These are phyloP conservation scores for Malus fusca DNA, from an alignment of 306 rosid species.

Conservation along the genomic window DNA sequence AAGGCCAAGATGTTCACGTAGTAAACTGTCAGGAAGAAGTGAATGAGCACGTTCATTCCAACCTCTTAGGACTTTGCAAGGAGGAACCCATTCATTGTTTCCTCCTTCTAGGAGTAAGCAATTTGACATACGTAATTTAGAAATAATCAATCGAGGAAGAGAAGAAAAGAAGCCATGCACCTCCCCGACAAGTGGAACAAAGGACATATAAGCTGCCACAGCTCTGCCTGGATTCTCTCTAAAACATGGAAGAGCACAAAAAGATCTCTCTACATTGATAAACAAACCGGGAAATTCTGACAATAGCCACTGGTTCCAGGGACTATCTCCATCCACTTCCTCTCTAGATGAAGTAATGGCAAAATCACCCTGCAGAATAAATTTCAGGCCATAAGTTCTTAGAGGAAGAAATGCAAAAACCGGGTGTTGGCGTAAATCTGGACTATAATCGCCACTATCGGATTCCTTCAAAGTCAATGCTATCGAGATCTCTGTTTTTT, in stretches of 20 bases:
- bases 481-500: slow-evolving; percentile 76
- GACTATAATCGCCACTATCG: slow-evolving; percentile 40
- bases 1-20: slow-evolving; percentile 70
- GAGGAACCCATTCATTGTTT: slow-evolving; percentile 64
- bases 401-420: slow-evolving; percentile 95
- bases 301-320: slow-evolving; percentile 94
- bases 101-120: slow-evolving; percentile 77
- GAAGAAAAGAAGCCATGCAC: slow-evolving; percentile 89
- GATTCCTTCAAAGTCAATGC: slow-evolving; percentile 80
- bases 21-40: slow-evolving; percentile 61
- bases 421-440: slow-evolving; percentile 67
- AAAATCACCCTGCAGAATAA: slow-evolving; percentile 95
- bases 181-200: slow-evolving; percentile 86
- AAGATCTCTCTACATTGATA: slow-evolving; percentile 63
- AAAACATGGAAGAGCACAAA: slow-evolving; percentile 75
- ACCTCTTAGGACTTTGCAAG: slow-evolving; percentile 84
- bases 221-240: slow-evolving; percentile 72
- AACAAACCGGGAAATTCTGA: slow-evolving; percentile 85
- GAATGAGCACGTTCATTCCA: slow-evolving; percentile 68
- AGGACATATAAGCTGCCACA: slow-evolving; percentile 80
- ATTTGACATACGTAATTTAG: slow-evolving; percentile 59
- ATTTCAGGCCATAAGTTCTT: slow-evolving; percentile 80
- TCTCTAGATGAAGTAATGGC: slow-evolving; percentile 97
- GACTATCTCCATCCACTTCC: slow-evolving; percentile 94
- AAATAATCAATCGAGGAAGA: slow-evolving; percentile 76